phyloP scores from a whole-genome alignment of 2,329 filamentous ascomycete genomes.

The Talaromyces sp. region DNA sequence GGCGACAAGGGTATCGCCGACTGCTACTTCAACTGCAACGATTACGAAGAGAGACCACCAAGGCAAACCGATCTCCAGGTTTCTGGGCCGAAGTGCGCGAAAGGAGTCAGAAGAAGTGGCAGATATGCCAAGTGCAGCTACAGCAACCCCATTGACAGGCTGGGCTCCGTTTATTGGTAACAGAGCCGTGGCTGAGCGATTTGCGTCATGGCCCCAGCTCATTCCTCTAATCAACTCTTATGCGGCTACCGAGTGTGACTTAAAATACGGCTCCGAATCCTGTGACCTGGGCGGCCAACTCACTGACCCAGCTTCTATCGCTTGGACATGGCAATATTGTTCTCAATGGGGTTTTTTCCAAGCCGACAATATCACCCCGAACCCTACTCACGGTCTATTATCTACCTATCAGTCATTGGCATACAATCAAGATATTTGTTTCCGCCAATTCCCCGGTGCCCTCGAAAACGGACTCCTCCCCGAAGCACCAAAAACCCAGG shows the following conservation, averaged over 20 bases:
- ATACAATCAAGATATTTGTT: slow-evolving; percentile 47
- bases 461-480: slow-evolving; percentile 41
- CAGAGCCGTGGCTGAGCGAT: slow-evolving; percentile 42
- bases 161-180: slow-evolving; percentile 42
- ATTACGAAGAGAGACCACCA: not conserved
- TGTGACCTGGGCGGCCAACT: slow-evolving; percentile 40
- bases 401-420: slow-evolving; percentile 47
- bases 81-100: not conserved
- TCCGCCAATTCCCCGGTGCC: slow-evolving; percentile 48
- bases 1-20: not conserved
- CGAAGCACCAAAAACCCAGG: slow-evolving; percentile 35
- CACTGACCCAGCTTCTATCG: slow-evolving; percentile 38
- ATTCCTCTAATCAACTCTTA: slow-evolving; percentile 38
- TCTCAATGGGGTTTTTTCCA: slow-evolving; percentile 54
- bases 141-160: slow-evolving; percentile 38
- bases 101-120: not conserved
- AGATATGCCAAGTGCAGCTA: not conserved
- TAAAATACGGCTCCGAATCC: slow-evolving; percentile 23
- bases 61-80: not conserved
- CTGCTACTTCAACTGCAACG: slow-evolving; percentile 9
- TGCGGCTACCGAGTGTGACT: slow-evolving; percentile 41
- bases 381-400: slow-evolving; percentile 47
- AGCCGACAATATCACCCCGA: slow-evolving; percentile 38
- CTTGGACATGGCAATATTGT: slow-evolving; percentile 54
- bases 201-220: slow-evolving; percentile 42